Percentiles rank a stretch among this genome's conserved stretches.
Conservation (phyloP, 1,284 basidiomycete species). For the Microbotryum violaceum region DNA sequence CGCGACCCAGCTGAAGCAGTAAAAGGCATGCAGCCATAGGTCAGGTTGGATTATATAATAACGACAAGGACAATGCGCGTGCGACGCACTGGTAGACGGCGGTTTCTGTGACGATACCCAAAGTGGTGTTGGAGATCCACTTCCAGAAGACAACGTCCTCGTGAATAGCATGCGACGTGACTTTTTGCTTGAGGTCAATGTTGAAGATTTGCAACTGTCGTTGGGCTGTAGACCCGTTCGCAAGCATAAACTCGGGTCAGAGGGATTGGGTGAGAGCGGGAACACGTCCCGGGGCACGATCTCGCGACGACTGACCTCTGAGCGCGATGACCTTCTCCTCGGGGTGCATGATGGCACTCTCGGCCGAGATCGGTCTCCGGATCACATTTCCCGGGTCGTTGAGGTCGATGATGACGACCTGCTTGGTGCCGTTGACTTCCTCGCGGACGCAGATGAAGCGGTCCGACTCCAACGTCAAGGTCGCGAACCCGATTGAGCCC, state of each 20-base stretch:
- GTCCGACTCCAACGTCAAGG: conserved; percentile 90
- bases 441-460: conserved; percentile 75
- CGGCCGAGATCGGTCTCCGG: conserved; percentile 91
- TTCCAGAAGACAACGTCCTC: conserved; percentile 99
- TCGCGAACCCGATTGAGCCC: conserved; percentile 95
- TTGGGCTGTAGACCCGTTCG: conserved; percentile 53
- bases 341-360: conserved; percentile 98
- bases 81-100: conserved; percentile 84
- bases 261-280: too few species aligned
- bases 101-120: conserved; percentile 92
- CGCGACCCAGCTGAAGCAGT: conserved; percentile 15
- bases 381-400: conserved; percentile 92
- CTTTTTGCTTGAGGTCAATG: conserved; percentile 92
- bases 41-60: not conserved
- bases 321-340: conserved; percentile 94
- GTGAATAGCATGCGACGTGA: conserved; percentile 89
- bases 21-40: conserved; percentile 34
- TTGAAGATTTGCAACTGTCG: conserved; percentile 98
- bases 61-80: conserved; percentile 37
- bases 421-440: conserved; percentile 49
- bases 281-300: not conserved
- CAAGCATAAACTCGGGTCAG: conserved; percentile 26
- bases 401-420: conserved; percentile 96
- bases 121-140: conserved; percentile 84
- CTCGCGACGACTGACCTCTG: conserved; percentile 55